Percentiles rank a stretch among this genome's conserved stretches.
These are phyloP conservation scores for Chalciporus piperatoides DNA, from an alignment of 1,284 basidiomycete genomes.

Conservation along the genomic window DNA sequence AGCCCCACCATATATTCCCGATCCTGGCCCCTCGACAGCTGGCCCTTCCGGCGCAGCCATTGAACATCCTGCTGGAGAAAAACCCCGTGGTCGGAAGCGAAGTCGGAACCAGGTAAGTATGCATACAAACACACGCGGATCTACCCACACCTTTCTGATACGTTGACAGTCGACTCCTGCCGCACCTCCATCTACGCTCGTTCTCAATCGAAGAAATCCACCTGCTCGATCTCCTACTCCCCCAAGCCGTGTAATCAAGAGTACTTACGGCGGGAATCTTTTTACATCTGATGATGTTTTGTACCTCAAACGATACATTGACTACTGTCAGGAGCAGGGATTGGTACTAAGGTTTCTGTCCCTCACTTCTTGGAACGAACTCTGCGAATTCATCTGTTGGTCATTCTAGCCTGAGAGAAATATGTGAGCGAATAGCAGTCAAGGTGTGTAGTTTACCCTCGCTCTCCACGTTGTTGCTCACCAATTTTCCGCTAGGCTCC, in stretches of 20 bases:
- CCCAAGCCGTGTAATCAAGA: slow-evolving; percentile 75
- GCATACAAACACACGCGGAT: neutral
- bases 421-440: slow-evolving; percentile 77
- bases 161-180: slow-evolving; percentile 49
- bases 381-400: neutral
- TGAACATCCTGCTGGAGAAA: slow-evolving; percentile 33
- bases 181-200: slow-evolving; percentile 58
- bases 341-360: slow-evolving; percentile 61
- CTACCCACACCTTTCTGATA: slow-evolving; percentile 6
- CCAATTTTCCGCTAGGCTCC: slow-evolving; percentile 53
- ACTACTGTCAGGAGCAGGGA: slow-evolving; percentile 81
- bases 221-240: slow-evolving; percentile 76
- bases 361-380: neutral
- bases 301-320: slow-evolving; percentile 79
- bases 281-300: slow-evolving; percentile 76
- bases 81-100: slow-evolving; percentile 59
- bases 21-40: slow-evolving; percentile 43
- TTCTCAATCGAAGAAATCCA: slow-evolving; percentile 57
- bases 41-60: slow-evolving; percentile 28
- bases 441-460: slow-evolving; percentile 45
- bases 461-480: slow-evolving; percentile 2
- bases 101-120: slow-evolving; percentile 48
- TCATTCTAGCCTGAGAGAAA: slow-evolving; percentile 62
- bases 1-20: slow-evolving; percentile 46
- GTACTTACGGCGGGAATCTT: slow-evolving; percentile 78